These are phyloP conservation scores for Coemansia sp. DNA, from an alignment of 192 early-diverging fungal species.

Conservation along the genomic window DNA sequence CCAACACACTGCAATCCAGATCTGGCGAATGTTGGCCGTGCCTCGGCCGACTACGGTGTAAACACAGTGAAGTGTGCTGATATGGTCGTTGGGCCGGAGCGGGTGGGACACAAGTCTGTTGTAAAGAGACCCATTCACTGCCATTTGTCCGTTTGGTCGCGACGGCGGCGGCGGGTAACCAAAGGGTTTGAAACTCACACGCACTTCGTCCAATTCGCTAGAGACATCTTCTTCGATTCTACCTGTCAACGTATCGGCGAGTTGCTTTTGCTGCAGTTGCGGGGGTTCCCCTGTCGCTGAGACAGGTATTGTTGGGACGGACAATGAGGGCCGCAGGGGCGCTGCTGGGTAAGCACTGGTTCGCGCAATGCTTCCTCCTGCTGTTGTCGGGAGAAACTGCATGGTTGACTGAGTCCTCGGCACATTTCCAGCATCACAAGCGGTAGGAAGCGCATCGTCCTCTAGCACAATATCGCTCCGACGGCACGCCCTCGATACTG, in stretches of 20 bases:
- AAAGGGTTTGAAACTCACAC: slow-evolving; percentile 21
- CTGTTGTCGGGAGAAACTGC: not conserved
- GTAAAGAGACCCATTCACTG: not conserved
- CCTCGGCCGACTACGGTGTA: slow-evolving; percentile 22
- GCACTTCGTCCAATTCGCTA: slow-evolving; percentile 34
- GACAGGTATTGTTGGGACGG: not conserved
- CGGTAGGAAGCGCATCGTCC: not conserved
- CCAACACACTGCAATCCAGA: slow-evolving; percentile 50
- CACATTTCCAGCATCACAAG: not conserved
- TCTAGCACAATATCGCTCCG: slow-evolving; percentile 18
- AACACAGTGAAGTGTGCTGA: slow-evolving; percentile 44
- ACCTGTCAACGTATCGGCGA: not conserved
- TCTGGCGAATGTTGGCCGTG: not conserved
- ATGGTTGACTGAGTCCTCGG: not conserved
- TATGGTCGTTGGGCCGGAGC: slow-evolving; percentile 32
- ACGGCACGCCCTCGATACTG: slow-evolving; percentile 20
- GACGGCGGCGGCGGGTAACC: not conserved
- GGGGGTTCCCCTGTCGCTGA: slow-evolving; percentile 5
- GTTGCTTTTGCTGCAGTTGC: slow-evolving; percentile 8
- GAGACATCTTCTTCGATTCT: slow-evolving; percentile 16
- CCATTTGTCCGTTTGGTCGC: not conserved
- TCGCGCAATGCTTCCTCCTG: not conserved
- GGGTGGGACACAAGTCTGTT: slow-evolving; percentile 34
- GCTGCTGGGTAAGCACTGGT: slow-evolving; percentile 11
- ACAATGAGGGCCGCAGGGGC: slow-evolving; percentile 4